Evolutionary conservation across 768 basidiomycete genomes (phyloP).

Genomic region (Mycena rebaudengoi): DNA sequence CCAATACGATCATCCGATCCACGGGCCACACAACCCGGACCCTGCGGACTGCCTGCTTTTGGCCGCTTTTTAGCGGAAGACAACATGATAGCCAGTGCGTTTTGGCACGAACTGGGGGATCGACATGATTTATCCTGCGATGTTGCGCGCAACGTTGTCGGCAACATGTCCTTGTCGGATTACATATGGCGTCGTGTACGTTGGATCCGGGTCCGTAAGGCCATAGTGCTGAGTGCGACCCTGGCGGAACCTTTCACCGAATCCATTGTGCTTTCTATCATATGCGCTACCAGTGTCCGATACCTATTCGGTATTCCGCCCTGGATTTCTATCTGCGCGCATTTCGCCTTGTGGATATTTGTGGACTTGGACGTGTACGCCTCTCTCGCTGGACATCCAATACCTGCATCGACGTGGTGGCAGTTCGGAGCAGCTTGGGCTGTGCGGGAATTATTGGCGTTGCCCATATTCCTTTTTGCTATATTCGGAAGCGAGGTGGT

Average conservation of each 20-base stretch:
- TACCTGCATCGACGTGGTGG: constrained; percentile 57
- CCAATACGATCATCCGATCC: constrained; percentile 45
- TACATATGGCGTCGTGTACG: constrained; percentile 91
- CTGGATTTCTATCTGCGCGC: constrained; percentile 64
- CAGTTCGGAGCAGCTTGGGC: constrained; percentile 82
- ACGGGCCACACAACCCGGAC: constrained; percentile 34
- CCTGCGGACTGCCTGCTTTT: constrained; percentile 78
- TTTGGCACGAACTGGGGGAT: constrained; percentile 93
- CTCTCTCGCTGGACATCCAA: constrained; percentile 74
- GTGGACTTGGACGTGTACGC: constrained; percentile 87
- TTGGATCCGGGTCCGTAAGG: constrained; percentile 97
- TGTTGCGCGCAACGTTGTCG: constrained; percentile 88
- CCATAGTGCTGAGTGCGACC: constrained; percentile 90
- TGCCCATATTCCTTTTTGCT: constrained; percentile 90
- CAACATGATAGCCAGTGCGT: constrained; percentile 92
- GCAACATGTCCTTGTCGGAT: constrained; percentile 84
- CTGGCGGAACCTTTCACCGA: constrained; percentile 94
- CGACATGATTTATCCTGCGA: constrained; percentile 93
- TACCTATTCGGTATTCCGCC: constrained; percentile 59
- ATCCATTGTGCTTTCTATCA: constrained; percentile 71
- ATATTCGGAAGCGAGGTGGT: constrained; percentile 82
- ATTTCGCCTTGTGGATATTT: constrained; percentile 74
- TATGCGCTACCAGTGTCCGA: constrained; percentile 65
- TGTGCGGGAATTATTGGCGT: constrained; percentile 79
- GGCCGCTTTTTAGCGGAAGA: constrained; percentile 95